phyloP scores from a whole-genome alignment of 2,329 filamentous ascomycete genomes.

The Chrysosporium queenslandicum region DNA sequence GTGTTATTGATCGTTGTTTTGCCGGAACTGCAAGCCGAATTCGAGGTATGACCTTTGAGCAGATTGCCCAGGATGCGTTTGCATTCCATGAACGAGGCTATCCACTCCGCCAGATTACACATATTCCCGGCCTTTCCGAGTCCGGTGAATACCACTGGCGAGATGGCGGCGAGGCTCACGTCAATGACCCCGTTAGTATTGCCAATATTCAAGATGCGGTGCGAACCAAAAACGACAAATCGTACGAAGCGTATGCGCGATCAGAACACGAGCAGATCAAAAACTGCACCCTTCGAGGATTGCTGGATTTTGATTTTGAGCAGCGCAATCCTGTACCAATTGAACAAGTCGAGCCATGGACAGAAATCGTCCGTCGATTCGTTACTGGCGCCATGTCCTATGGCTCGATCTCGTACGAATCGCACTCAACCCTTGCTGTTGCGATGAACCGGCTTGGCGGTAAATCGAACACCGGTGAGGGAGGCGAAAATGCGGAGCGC shows the following conservation, averaged over 20 bases:
- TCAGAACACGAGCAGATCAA: slow-evolving; percentile 95
- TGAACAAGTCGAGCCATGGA: slow-evolving; percentile 96
- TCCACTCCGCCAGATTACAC: slow-evolving; percentile 65
- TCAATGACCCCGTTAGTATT: slow-evolving; percentile 90
- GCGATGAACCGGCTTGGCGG: slow-evolving; percentile 95
- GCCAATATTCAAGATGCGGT: slow-evolving; percentile 96
- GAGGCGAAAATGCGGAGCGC: slow-evolving; percentile 89
- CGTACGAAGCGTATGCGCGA: slow-evolving; percentile 89
- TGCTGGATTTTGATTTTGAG: slow-evolving; percentile 94
- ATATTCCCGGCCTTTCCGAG: slow-evolving; percentile 72
- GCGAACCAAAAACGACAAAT: slow-evolving; percentile 95
- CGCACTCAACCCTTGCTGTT: slow-evolving; percentile 87
- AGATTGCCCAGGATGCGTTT: slow-evolving; percentile 88
- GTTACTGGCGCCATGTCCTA: slow-evolving; percentile 98
- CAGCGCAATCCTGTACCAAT: slow-evolving; percentile 76
- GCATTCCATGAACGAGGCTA: slow-evolving; percentile 91
- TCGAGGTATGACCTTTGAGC: slow-evolving; percentile 83
- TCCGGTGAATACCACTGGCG: slow-evolving; percentile 98
- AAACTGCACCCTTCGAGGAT: slow-evolving; percentile 83
- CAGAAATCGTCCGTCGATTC: slow-evolving; percentile 91
- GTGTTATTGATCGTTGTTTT: slow-evolving; percentile 89
- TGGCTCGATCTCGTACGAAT: slow-evolving; percentile 96
- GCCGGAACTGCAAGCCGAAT: slow-evolving; percentile 89
- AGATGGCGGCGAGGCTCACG: slow-evolving; percentile 86
- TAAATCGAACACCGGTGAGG: slow-evolving; percentile 96